Percentiles rank a stretch among this genome's conserved stretches.
phyloP scores from a whole-genome alignment of 1,284 basidiomycete species.

The Kalmanozyma brasiliensis region DNA sequence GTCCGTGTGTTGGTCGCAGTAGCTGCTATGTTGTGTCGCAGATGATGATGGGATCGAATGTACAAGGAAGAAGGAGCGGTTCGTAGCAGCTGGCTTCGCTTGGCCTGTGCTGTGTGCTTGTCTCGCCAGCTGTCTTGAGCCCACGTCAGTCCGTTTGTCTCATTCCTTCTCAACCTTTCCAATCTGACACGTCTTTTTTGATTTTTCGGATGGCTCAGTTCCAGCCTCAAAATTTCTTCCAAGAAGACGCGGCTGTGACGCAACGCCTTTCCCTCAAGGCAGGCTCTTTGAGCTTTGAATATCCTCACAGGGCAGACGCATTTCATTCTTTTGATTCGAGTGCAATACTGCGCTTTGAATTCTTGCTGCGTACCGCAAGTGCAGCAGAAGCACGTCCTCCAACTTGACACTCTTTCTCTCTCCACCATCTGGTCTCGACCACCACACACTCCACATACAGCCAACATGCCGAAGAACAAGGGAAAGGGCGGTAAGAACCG shows the following conservation, averaged over 20 bases:
- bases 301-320: not conserved
- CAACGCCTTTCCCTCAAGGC: slow-evolving; percentile 1
- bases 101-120: slow-evolving; percentile 15
- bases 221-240: slow-evolving; percentile 5
- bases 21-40: no score
- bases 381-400: no score
- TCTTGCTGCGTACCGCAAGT: not conserved
- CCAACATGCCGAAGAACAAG: slow-evolving; percentile 62
- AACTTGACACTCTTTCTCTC: not conserved
- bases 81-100: slow-evolving; percentile 7
- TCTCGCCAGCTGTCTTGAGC: not conserved
- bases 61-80: not conserved
- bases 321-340: not conserved
- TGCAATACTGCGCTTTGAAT: not conserved
- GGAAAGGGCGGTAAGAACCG: slow-evolving; percentile 97
- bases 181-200: slow-evolving; percentile 1
- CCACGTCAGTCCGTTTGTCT: not conserved
- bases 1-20: no score
- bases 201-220: not conserved
- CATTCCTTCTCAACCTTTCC: not conserved
- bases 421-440: slow-evolving; percentile 7
- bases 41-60: not conserved
- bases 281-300: not conserved
- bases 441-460: not conserved
- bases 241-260: not conserved